Conservation (phyloP, 1,284 basidiomycete genomes). For the Puccinia sorghi region DNA sequence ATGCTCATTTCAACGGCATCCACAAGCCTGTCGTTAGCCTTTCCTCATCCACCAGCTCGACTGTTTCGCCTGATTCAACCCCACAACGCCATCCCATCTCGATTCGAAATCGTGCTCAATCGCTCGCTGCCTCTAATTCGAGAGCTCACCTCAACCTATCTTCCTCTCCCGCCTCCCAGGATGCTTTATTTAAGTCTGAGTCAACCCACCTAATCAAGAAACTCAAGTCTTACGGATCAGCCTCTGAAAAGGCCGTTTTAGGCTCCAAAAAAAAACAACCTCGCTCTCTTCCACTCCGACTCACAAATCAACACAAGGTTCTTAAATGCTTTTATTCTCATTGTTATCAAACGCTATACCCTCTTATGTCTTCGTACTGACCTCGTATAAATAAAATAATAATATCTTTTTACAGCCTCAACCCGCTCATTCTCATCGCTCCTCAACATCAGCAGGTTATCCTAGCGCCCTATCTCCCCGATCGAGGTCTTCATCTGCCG, state of each 20-base stretch:
- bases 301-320: neutral
- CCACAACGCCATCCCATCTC: neutral
- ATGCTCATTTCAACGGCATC: too few species aligned
- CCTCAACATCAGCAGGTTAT: neutral
- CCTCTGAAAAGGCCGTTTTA: neutral
- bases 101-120: neutral
- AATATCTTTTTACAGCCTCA: neutral
- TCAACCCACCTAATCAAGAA: slow-evolving; percentile 1
- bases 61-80: neutral
- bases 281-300: slow-evolving; percentile 12
- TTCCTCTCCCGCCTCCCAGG: neutral
- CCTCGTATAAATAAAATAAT: too few species aligned
- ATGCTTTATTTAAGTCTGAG: neutral
- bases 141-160: too few species aligned
- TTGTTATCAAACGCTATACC: too few species aligned
- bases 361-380: too few species aligned
- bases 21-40: too few species aligned
- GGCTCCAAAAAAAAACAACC: neutral
- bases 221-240: neutral
- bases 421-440: neutral
- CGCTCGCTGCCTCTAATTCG: neutral
- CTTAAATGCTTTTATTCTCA: neutral
- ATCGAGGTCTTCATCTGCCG: slow-evolving; percentile 16
- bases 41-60: neutral
- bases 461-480: neutral